phyloP scores from a whole-genome alignment of 2,329 filamentous ascomycete genomes.

The Xylariaceae sp. region DNA sequence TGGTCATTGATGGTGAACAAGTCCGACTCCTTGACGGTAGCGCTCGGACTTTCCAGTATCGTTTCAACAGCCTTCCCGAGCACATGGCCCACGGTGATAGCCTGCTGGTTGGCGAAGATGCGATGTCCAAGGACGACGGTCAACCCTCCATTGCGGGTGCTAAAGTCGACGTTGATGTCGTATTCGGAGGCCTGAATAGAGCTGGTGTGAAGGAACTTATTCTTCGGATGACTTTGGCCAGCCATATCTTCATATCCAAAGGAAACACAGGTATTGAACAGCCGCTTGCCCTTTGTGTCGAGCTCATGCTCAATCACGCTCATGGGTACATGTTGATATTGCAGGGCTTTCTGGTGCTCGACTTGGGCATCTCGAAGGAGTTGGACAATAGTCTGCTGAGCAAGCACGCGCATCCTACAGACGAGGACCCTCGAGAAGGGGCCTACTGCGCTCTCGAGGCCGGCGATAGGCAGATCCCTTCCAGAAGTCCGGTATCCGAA shows the following conservation, averaged over 20 bases:
- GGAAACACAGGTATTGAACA: constrained; percentile 50
- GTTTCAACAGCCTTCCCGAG: constrained; percentile 49
- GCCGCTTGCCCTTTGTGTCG: constrained; percentile 35
- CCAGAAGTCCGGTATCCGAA: constrained; percentile 50
- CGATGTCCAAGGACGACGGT: constrained; percentile 42
- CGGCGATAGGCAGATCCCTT: constrained; percentile 39
- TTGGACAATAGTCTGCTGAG: constrained; percentile 23
- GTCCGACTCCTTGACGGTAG: constrained; percentile 42
- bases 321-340: constrained; percentile 43
- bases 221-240: constrained; percentile 24
- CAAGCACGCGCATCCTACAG: constrained; percentile 22
- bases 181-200: constrained; percentile 42
- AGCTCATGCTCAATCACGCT: constrained; percentile 44
- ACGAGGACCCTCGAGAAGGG: constrained; percentile 37
- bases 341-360: constrained; percentile 27
- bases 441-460: constrained; percentile 40
- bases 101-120: constrained; percentile 40
- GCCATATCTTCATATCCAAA: constrained; percentile 38
- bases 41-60: constrained; percentile 40
- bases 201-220: constrained; percentile 35
- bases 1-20: constrained; percentile 53
- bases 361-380: constrained; percentile 27
- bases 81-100: constrained; percentile 44
- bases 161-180: constrained; percentile 43
- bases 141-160: constrained; percentile 39